Evolutionary conservation across 2,329 filamentous ascomycete genomes (phyloP).

Genomic region (Sordariomycetes sp.): DNA sequence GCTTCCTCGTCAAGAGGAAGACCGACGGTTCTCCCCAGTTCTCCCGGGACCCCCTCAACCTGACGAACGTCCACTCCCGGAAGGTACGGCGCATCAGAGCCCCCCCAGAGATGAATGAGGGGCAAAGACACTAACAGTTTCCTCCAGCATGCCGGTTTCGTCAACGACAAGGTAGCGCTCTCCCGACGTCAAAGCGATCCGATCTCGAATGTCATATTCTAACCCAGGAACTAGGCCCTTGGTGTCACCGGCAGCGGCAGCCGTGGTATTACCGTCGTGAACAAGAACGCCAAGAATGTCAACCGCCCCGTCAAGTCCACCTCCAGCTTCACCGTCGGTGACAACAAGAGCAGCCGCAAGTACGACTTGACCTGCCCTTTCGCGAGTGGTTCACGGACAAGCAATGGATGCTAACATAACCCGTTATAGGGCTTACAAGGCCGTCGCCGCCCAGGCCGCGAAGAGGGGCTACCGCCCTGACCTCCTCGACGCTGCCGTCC

Average conservation of each 20-base stretch:
- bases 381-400: background rate
- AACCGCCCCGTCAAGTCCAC: constrained; percentile 63
- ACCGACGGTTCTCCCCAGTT: constrained; percentile 72
- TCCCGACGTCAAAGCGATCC: background rate
- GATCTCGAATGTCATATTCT: constrained; percentile 1
- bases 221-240: constrained; percentile 51
- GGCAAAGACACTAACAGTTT: constrained; percentile 21
- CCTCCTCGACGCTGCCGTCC: constrained; percentile 66
- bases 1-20: constrained; percentile 87
- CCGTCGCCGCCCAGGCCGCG: constrained; percentile 70
- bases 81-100: constrained; percentile 49
- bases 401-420: background rate
- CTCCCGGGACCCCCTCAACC: constrained; percentile 89
- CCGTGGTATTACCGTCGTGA: constrained; percentile 68
- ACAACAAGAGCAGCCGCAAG: constrained; percentile 67
- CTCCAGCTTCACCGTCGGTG: constrained; percentile 57
- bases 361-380: constrained; percentile 10
- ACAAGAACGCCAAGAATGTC: constrained; percentile 67
- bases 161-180: constrained; percentile 74
- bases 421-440: constrained; percentile 69
- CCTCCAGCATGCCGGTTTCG: constrained; percentile 74
- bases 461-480: constrained; percentile 79
- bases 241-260: constrained; percentile 67
- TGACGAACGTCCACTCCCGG: constrained; percentile 82
- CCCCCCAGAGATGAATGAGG: background rate